These are phyloP conservation scores for Diddensiella transvaalensis DNA, from an alignment of 805 yeast species.

Conservation along the genomic window DNA sequence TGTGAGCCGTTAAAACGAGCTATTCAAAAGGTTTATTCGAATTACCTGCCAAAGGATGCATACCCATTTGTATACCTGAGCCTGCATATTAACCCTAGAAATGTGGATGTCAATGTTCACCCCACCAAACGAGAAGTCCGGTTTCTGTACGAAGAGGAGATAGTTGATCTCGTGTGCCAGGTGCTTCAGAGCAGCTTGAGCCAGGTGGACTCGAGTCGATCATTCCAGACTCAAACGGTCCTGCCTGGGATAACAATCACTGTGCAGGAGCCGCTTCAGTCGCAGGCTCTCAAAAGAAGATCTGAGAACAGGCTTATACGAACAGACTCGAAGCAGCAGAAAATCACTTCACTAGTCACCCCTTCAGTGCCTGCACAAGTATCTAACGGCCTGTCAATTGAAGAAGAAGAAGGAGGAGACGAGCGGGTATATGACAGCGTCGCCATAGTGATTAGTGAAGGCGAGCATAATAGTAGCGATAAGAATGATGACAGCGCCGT, in stretches of 20 bases:
- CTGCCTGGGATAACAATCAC: conserved; percentile 31
- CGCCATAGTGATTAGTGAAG: too few relatives aligned
- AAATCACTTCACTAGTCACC: conserved; percentile 38
- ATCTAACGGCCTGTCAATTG: background rate
- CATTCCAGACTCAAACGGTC: conserved; percentile 62
- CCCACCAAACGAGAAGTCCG: conserved; percentile 94
- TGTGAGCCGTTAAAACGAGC: conserved; percentile 80
- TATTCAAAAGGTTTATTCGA: conserved; percentile 54
- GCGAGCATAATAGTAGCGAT: too few relatives aligned
- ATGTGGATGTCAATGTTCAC: conserved; percentile 89
- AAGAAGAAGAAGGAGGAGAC: background rate
- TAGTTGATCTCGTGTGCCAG: conserved; percentile 56
- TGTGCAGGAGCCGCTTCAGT: conserved; percentile 2
- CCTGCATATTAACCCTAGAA: conserved; percentile 59
- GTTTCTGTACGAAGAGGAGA: conserved; percentile 82
- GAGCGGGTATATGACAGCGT: too few relatives aligned
- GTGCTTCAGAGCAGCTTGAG: conserved; percentile 49
- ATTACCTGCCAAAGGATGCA: conserved; percentile 72
- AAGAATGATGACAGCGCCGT: background rate
- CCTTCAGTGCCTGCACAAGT: conserved; percentile 2
- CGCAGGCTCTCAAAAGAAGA: conserved; percentile 28
- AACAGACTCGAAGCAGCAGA: conserved; percentile 64
- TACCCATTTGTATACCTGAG: conserved; percentile 75
- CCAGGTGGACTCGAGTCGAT: conserved; percentile 61
- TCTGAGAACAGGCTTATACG: conserved; percentile 68